A percentile compares a stretch with the other conserved stretches of the same genome.
phyloP scores from a whole-genome alignment of 768 basidiomycete genomes.

The Mycena sanguinolenta region DNA sequence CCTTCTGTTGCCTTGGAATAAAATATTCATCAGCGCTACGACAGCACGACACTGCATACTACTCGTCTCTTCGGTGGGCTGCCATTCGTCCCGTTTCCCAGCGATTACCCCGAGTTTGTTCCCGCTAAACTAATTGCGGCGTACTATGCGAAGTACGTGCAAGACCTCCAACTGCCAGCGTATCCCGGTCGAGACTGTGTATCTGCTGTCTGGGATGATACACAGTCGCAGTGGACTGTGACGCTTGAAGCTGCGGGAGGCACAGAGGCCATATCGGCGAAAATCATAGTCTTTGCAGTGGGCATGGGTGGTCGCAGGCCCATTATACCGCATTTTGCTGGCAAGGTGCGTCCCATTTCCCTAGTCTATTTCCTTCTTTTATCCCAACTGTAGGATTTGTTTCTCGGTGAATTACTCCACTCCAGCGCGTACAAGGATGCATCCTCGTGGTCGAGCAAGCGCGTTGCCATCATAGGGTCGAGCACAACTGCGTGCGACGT shows the following conservation, averaged over 20 bases:
- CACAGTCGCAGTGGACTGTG: constrained; percentile 46
- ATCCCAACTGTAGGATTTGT: constrained; percentile 51
- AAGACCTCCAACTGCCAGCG: constrained; percentile 24
- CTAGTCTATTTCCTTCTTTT: background rate
- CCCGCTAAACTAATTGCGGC: constrained; percentile 33
- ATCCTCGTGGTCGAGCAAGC: constrained; percentile 62
- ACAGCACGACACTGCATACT: constrained; percentile 35
- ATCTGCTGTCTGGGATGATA: constrained; percentile 40
- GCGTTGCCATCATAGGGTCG: constrained; percentile 65
- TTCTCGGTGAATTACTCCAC: constrained; percentile 63
- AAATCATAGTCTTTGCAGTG: constrained; percentile 45
- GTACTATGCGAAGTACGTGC: constrained; percentile 34
- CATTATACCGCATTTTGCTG: constrained; percentile 30
- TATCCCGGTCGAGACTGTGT: constrained; percentile 27
- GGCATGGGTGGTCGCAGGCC: constrained; percentile 34
- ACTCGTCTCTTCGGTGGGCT: constrained; percentile 47
- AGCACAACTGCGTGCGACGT: constrained; percentile 50
- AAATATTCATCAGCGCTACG: constrained; percentile 29
- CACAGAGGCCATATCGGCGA: constrained; percentile 40
- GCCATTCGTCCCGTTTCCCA: constrained; percentile 31
- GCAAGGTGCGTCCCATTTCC: constrained; percentile 13
- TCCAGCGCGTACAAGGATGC: constrained; percentile 58
- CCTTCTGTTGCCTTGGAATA: background rate
- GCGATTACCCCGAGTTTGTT: constrained; percentile 32
- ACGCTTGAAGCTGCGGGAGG: constrained; percentile 39